These are phyloP conservation scores for Lipomyces yamanashiensis DNA, from an alignment of 805 yeast genomes.

Conservation along the genomic window DNA sequence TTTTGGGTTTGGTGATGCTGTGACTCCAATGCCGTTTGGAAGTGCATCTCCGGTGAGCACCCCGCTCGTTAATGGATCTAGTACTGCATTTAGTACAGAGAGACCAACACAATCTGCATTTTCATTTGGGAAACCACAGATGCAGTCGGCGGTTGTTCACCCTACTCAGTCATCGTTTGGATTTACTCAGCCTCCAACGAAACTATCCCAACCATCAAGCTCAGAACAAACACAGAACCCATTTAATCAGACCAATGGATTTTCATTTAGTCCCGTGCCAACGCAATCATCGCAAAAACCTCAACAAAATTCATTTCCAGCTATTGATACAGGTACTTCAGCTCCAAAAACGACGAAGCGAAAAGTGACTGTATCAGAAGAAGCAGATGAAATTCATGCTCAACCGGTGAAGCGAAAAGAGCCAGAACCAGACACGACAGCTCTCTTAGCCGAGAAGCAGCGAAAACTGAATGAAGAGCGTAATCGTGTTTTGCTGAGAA, in stretches of 20 bases:
- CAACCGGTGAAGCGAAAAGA: background rate
- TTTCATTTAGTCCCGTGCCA: background rate
- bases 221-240: background rate
- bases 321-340: background rate
- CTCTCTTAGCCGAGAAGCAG: background rate
- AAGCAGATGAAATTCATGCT: background rate
- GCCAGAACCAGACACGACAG: background rate
- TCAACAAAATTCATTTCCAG: background rate
- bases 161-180: slow-evolving; percentile 5
- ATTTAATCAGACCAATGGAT: background rate
- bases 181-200: background rate
- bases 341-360: background rate
- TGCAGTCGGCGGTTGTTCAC: background rate
- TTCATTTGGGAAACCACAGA: background rate
- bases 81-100: background rate
- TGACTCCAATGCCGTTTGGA: background rate
- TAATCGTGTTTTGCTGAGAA: background rate
- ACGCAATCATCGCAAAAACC: background rate
- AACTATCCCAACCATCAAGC: background rate
- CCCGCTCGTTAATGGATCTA: background rate
- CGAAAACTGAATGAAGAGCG: slow-evolving; percentile 7
- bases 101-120: background rate
- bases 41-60: background rate
- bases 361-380: background rate
- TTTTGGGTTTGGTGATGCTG: background rate